Conservation (phyloP, 2,329 filamentous ascomycete species). For the Fusarium nygamai region DNA sequence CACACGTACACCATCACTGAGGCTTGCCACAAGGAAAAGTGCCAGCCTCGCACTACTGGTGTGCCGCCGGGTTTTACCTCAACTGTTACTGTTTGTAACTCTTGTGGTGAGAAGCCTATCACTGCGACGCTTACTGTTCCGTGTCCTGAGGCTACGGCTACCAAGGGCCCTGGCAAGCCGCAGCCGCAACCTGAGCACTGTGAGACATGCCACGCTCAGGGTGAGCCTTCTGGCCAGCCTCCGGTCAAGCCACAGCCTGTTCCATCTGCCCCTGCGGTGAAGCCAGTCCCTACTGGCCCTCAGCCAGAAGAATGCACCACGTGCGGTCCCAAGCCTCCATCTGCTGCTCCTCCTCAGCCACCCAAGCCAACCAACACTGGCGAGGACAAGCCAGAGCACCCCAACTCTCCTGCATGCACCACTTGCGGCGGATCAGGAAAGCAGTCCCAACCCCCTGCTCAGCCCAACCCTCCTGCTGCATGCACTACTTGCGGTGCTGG, state of each 20-base stretch:
- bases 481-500: not conserved
- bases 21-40: not conserved
- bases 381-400: not conserved
- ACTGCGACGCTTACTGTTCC: not conserved
- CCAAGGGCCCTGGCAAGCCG: not conserved
- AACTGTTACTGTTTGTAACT: not conserved
- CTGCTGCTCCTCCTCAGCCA: not conserved
- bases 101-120: not conserved
- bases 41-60: not conserved
- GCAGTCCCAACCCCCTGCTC: not conserved
- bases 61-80: not conserved
- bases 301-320: not conserved
- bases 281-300: not conserved
- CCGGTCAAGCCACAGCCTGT: not conserved
- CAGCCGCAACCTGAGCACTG: not conserved
- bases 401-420: not conserved
- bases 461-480: not conserved
- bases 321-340: not conserved
- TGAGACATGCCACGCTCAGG: not conserved
- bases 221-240: not conserved
- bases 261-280: not conserved
- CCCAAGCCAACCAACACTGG: not conserved
- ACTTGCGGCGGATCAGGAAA: not conserved
- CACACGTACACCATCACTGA: not conserved
- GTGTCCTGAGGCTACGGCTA: not conserved